phyloP scores from a whole-genome alignment of 2,329 filamentous ascomycete genomes.

The Aspergillus udagawae region DNA sequence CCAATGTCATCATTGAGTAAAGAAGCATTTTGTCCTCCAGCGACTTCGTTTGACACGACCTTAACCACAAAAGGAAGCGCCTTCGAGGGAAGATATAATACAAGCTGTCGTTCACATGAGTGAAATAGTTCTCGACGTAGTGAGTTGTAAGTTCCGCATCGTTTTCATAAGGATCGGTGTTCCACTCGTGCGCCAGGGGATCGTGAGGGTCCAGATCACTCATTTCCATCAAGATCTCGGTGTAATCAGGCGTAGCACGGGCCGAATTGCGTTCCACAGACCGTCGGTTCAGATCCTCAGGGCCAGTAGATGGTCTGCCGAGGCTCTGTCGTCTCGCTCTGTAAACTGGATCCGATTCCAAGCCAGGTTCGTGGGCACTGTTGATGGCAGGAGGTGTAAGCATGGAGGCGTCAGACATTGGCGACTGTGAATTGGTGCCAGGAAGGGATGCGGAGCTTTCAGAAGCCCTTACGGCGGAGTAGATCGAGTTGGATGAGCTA shows the following conservation, averaged over 20 bases:
- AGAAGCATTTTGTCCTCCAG: slow-evolving; percentile 57
- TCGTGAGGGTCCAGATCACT: slow-evolving; percentile 26
- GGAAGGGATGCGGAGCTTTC: slow-evolving; percentile 28
- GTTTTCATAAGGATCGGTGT: slow-evolving; percentile 51
- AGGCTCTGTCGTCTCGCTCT: slow-evolving; percentile 18
- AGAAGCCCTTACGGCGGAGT: slow-evolving; percentile 28
- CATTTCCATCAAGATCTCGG: slow-evolving; percentile 30
- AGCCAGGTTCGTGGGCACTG: slow-evolving; percentile 19
- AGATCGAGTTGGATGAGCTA: slow-evolving; percentile 22
- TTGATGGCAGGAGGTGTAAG: slow-evolving; percentile 26
- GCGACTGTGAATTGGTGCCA: slow-evolving; percentile 28
- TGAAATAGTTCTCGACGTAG: slow-evolving; percentile 55
- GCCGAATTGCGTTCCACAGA: slow-evolving; percentile 9
- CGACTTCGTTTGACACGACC: slow-evolving; percentile 45
- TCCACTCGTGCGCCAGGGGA: slow-evolving; percentile 38
- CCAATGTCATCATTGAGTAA: slow-evolving; percentile 57
- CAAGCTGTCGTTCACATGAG: slow-evolving; percentile 51
- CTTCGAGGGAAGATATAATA: slow-evolving; percentile 55
- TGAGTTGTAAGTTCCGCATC: slow-evolving; percentile 49
- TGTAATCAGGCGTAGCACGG: slow-evolving; percentile 20
- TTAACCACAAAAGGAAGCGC: slow-evolving; percentile 54
- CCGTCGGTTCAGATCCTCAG: slow-evolving; percentile 13
- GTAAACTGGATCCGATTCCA: slow-evolving; percentile 24
- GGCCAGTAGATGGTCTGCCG: slow-evolving; percentile 10
- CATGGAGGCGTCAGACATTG: slow-evolving; percentile 26